Conservation (phyloP, 345 rosid genomes). For the Boechera divaricarpa region DNA sequence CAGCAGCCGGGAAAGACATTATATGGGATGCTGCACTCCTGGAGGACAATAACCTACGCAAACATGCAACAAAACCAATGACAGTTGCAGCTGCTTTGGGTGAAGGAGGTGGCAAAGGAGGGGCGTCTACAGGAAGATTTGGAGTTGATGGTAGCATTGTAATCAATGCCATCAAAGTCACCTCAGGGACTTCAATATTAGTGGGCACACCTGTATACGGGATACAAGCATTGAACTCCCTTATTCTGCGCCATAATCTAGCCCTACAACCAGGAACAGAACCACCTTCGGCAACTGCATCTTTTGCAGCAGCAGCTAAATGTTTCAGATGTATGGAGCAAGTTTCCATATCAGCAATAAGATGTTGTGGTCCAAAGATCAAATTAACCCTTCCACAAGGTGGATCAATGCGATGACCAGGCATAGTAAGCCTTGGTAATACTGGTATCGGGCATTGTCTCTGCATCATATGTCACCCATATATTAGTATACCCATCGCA, state of each 20-base stretch:
- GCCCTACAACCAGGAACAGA: slow-evolving; percentile 96
- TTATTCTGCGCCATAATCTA: slow-evolving; percentile 95
- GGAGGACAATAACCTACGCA: slow-evolving; percentile 90
- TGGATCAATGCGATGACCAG: slow-evolving; percentile 98
- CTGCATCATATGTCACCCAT: slow-evolving; percentile 50
- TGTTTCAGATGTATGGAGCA: slow-evolving; percentile 91
- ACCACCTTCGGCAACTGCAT: slow-evolving; percentile 98
- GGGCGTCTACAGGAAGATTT: slow-evolving; percentile 91
- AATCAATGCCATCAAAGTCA: slow-evolving; percentile 95
- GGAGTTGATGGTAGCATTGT: slow-evolving; percentile 97
- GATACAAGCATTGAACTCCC: slow-evolving; percentile 97
- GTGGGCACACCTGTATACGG: slow-evolving; percentile 88
- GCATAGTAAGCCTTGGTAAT: slow-evolving; percentile 96
- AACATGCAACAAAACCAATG: slow-evolving; percentile 94
- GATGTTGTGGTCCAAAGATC: slow-evolving; percentile 56
- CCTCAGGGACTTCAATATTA: slow-evolving; percentile 92
- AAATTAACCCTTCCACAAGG: slow-evolving; percentile 93
- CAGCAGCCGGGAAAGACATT: slow-evolving; percentile 99
- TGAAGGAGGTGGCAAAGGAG: slow-evolving; percentile 98
- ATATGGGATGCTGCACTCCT: slow-evolving; percentile 96
- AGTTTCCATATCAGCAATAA: slow-evolving; percentile 69
- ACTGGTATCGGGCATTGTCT: slow-evolving; percentile 85
- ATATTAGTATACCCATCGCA: slow-evolving; percentile 24
- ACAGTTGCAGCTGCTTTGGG: slow-evolving; percentile 99
- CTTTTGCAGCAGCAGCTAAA: slow-evolving; percentile 96